phyloP scores from a whole-genome alignment of 768 basidiomycete species.

The Paxillus involutus region DNA sequence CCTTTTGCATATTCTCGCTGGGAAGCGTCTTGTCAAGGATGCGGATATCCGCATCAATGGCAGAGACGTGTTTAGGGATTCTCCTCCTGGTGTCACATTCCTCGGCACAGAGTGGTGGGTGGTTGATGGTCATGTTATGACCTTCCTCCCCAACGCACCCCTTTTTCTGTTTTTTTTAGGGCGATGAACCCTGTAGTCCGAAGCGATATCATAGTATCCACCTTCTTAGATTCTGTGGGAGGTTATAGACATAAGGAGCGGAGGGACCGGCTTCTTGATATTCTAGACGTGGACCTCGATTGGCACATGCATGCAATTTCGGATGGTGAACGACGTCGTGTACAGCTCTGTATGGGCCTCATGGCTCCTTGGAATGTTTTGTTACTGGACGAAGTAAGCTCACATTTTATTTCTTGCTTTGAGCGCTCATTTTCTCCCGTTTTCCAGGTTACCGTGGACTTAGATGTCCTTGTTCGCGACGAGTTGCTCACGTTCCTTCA shows the following conservation, averaged over 20 bases:
- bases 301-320: constrained; percentile 97
- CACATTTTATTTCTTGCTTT: not conserved
- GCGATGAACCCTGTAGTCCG: constrained; percentile 97
- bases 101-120: constrained; percentile 92
- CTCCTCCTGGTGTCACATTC: constrained; percentile 79
- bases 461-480: constrained; percentile 93
- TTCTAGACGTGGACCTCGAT: constrained; percentile 92
- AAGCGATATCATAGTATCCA: constrained; percentile 87
- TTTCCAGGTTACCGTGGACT: constrained; percentile 87
- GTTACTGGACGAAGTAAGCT: constrained; percentile 83
- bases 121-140: not conserved
- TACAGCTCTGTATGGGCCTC: constrained; percentile 94
- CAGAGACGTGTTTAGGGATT: constrained; percentile 86
- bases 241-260: constrained; percentile 92
- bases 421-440: not conserved
- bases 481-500: constrained; percentile 89
- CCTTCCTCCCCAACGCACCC: not conserved
- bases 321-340: constrained; percentile 90
- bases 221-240: constrained; percentile 96
- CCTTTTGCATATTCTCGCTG: constrained; percentile 89
- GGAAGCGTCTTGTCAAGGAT: constrained; percentile 74
- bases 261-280: constrained; percentile 81
- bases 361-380: constrained; percentile 95
- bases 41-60: constrained; percentile 72
- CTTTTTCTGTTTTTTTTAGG: constrained; percentile 41